Evolutionary conservation across 371 early-diverging fungal genomes (phyloP).

Genomic region (Mortierella sp.): DNA sequence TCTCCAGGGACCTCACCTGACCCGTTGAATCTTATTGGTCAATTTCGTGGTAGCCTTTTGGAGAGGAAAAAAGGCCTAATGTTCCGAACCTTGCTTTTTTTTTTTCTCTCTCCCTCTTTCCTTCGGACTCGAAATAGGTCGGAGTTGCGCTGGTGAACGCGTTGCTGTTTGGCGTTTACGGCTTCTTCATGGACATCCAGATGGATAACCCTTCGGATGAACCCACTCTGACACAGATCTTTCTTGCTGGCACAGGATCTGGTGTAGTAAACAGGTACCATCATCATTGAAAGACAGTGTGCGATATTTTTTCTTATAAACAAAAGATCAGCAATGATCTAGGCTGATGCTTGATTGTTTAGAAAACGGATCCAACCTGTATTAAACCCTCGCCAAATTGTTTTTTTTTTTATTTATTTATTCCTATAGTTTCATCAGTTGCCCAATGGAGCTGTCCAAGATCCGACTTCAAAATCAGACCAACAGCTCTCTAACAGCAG

Average conservation of each 20-base stretch:
- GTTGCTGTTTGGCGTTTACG: slow-evolving; percentile 74
- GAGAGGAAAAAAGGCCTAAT: background rate
- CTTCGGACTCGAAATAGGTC: slow-evolving; percentile 48
- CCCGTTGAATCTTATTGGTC: slow-evolving; percentile 22
- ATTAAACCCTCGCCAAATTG: background rate
- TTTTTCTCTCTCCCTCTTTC: background rate
- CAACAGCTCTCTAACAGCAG: slow-evolving; percentile 9
- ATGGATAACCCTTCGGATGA: slow-evolving; percentile 42
- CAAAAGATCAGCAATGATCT: background rate
- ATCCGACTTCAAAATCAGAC: slow-evolving; percentile 70
- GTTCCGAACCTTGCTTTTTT: background rate
- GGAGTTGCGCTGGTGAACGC: slow-evolving; percentile 76
- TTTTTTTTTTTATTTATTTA: background rate
- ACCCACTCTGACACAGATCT: slow-evolving; percentile 58
- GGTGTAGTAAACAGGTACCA: slow-evolving; percentile 69
- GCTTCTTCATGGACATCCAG: slow-evolving; percentile 63
- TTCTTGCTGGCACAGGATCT: slow-evolving; percentile 71
- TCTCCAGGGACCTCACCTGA: slow-evolving; percentile 14
- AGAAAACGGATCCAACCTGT: background rate
- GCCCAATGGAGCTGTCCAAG: slow-evolving; percentile 76
- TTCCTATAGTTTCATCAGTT: slow-evolving; percentile 60
- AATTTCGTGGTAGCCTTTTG: slow-evolving; percentile 10
- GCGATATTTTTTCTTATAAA: background rate
- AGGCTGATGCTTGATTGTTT: background rate
- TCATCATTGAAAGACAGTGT: background rate